These are phyloP conservation scores for Kodamaea derodonti DNA, from an alignment of 1,139 yeast genomes.

Conservation along the genomic window DNA sequence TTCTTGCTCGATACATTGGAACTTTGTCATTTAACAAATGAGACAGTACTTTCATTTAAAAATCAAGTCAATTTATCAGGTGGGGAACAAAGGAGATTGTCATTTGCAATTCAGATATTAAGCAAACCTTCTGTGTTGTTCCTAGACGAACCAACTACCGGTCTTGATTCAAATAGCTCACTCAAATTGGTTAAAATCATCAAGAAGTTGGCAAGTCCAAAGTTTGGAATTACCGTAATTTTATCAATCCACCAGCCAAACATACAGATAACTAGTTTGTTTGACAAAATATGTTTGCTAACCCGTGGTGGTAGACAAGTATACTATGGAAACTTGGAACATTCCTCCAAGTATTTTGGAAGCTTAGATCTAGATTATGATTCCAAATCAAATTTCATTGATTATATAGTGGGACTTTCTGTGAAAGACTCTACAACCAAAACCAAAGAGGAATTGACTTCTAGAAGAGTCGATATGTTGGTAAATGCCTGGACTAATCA, in stretches of 20 bases:
- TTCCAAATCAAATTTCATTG: conserved; percentile 8
- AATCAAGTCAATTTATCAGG: conserved; percentile 16
- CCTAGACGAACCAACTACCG: conserved; percentile 26
- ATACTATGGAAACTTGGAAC: conserved; percentile 17
- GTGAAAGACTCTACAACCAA: conserved; percentile 19
- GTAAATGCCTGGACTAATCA: conserved; percentile 15
- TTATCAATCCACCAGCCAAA: conserved; percentile 25
- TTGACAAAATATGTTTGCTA: conserved; percentile 21
- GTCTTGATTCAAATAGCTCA: conserved; percentile 22
- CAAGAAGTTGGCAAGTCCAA: conserved; percentile 19
- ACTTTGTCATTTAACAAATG: conserved; percentile 14
- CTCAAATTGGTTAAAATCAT: conserved; percentile 18
- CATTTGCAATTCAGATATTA: conserved; percentile 22
- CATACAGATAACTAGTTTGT: conserved; percentile 17
- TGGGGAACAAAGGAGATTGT: conserved; percentile 22
- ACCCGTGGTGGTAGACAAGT: conserved; percentile 23
- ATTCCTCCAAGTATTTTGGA: conserved; percentile 16
- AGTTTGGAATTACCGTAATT: conserved; percentile 21
- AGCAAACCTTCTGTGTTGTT: conserved; percentile 20
- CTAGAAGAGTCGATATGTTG: conserved; percentile 13
- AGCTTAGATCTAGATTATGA: conserved; percentile 7
- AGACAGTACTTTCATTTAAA: conserved; percentile 15
- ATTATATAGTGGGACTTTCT: conserved; percentile 19
- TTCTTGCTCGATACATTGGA: conserved; percentile 17
- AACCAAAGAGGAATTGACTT: conserved; percentile 14